These are phyloP conservation scores for Quercus lobata DNA, from an alignment of 331 rosid species.

Conservation along the genomic window DNA sequence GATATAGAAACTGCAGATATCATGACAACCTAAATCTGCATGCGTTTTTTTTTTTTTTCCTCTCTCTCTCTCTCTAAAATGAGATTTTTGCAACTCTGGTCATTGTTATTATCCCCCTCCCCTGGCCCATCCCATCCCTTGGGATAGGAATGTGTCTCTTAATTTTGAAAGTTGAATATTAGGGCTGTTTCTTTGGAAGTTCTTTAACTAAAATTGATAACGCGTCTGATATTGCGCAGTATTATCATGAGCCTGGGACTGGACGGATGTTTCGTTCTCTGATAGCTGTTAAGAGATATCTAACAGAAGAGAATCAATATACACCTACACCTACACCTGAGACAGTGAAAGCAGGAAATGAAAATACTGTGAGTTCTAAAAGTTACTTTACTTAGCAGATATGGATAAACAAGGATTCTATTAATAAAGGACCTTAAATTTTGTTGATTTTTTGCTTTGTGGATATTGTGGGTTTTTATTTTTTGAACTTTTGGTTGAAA, in stretches of 20 bases:
- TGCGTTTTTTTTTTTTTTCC: background rate
- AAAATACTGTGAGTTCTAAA: constrained; percentile 33
- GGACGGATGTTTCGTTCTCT: constrained; percentile 57
- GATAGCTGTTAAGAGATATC: constrained; percentile 45
- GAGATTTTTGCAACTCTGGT: background rate
- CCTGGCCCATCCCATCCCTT: background rate
- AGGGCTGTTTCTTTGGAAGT: constrained; percentile 2
- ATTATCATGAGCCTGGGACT: constrained; percentile 49
- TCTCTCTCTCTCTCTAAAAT: background rate
- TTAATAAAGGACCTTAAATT: background rate
- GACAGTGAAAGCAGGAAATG: constrained; percentile 13
- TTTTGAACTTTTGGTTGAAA: background rate
- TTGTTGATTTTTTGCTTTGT: background rate
- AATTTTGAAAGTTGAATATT: constrained; percentile 7
- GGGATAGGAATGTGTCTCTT: background rate
- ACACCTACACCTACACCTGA: background rate
- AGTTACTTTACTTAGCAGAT: background rate
- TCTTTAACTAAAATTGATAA: background rate
- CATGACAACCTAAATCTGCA: too few species aligned
- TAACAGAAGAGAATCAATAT: constrained; percentile 19
- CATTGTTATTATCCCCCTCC: background rate
- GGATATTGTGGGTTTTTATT: background rate
- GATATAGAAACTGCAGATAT: too few species aligned
- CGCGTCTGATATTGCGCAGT: constrained; percentile 28
- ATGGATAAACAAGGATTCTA: background rate